These are phyloP conservation scores for Pythium sp. DNA, from an alignment of 352 stramenopile genomes.

Conservation along the genomic window DNA sequence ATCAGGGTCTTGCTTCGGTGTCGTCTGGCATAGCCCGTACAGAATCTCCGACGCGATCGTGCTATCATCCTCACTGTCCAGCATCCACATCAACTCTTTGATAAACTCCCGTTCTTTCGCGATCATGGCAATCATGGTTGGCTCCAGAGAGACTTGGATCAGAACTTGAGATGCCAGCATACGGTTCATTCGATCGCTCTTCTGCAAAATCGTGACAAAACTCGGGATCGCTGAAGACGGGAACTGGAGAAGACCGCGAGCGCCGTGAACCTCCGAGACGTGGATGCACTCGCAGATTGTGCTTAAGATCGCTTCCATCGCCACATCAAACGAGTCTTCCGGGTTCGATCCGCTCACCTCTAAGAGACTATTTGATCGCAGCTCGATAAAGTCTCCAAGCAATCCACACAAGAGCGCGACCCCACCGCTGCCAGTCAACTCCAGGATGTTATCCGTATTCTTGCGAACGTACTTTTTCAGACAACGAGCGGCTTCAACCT, in stretches of 20 bases:
- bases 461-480: conserved; percentile 73
- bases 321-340: conserved; percentile 62
- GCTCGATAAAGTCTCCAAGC: conserved; percentile 55
- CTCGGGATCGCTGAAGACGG: conserved; percentile 49
- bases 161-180: conserved; percentile 72
- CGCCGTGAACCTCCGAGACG: conserved; percentile 33
- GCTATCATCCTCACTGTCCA: conserved; percentile 71
- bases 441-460: conserved; percentile 68
- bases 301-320: conserved; percentile 69
- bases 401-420: conserved; percentile 50
- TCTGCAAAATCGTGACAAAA: conserved; percentile 63
- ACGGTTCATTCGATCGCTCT: conserved; percentile 55
- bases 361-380: conserved; percentile 33
- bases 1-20: conserved; percentile 21
- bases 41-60: conserved; percentile 74
- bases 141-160: conserved; percentile 60
- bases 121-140: conserved; percentile 49
- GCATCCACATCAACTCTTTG: conserved; percentile 67
- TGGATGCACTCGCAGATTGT: conserved; percentile 78
- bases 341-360: conserved; percentile 18
- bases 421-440: conserved; percentile 55
- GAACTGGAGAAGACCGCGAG: conserved; percentile 50
- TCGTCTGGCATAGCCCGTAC: conserved; percentile 59
- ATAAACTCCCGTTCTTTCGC: conserved; percentile 58
- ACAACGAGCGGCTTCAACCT: conserved; percentile 66